Conservation (phyloP, 1,139 yeast species). For the Blastobotrys proliferans region DNA sequence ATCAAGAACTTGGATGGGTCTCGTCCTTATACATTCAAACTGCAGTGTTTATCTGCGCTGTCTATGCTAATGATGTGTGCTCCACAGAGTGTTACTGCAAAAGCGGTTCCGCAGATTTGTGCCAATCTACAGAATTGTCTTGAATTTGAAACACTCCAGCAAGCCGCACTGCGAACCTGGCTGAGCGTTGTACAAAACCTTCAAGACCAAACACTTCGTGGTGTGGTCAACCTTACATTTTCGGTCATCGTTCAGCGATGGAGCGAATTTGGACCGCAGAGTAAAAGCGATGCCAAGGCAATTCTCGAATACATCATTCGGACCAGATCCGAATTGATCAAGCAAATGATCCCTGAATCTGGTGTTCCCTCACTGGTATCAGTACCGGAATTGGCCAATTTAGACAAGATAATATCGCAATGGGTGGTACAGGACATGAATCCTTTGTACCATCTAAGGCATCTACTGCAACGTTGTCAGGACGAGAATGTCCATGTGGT, state of each 20-base stretch:
- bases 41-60: slow-evolving; percentile 70
- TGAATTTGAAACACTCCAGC: slow-evolving; percentile 58
- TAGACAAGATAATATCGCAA: slow-evolving; percentile 12
- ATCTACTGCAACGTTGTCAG: slow-evolving; percentile 45
- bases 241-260: slow-evolving; percentile 66
- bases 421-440: not conserved
- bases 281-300: slow-evolving; percentile 14
- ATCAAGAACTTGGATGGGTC: slow-evolving; percentile 70
- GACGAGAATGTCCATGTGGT: slow-evolving; percentile 76
- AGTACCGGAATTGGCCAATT: slow-evolving; percentile 24
- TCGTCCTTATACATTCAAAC: slow-evolving; percentile 67
- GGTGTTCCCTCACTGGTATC: slow-evolving; percentile 27
- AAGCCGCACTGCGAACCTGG: slow-evolving; percentile 67
- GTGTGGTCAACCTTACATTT: slow-evolving; percentile 52
- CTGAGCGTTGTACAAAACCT: slow-evolving; percentile 42
- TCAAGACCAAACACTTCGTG: slow-evolving; percentile 48
- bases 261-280: slow-evolving; percentile 33
- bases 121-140: slow-evolving; percentile 82
- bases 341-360: slow-evolving; percentile 20
- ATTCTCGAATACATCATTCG: slow-evolving; percentile 21
- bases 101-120: slow-evolving; percentile 84
- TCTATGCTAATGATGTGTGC: slow-evolving; percentile 62
- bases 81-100: slow-evolving; percentile 52
- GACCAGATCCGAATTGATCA: slow-evolving; percentile 15
- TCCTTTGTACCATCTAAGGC: slow-evolving; percentile 13